These are phyloP conservation scores for Raffaelea albimanens DNA, from an alignment of 2,329 filamentous ascomycete species.

Conservation along the genomic window DNA sequence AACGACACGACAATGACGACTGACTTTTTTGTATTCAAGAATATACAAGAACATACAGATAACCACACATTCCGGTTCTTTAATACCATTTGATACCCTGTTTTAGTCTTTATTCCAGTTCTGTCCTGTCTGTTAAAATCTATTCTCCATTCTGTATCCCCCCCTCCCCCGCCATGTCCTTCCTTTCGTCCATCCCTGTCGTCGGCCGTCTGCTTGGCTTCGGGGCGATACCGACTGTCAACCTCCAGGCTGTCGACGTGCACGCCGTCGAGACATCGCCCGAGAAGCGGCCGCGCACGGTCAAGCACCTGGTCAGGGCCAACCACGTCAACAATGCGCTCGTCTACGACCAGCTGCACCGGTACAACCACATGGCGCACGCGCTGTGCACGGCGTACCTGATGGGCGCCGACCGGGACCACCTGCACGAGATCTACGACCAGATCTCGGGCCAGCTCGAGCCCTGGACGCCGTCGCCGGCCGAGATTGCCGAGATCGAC, in stretches of 20 bases:
- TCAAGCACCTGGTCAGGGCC: slow-evolving; percentile 84
- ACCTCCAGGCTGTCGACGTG: slow-evolving; percentile 59
- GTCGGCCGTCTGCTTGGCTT: slow-evolving; percentile 18
- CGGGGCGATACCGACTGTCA: slow-evolving; percentile 28
- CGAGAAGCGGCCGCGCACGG: slow-evolving; percentile 68
- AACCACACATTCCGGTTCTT: too few species aligned
- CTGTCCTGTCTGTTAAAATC: background rate
- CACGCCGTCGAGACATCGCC: slow-evolving; percentile 72
- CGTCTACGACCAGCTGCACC: slow-evolving; percentile 60
- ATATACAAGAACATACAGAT: too few species aligned
- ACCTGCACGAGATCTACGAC: slow-evolving; percentile 77
- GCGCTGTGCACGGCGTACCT: slow-evolving; percentile 78
- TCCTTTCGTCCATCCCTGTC: slow-evolving; percentile 16
- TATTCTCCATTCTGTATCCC: background rate
- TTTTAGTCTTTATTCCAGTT: too few species aligned
- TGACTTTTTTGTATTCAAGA: too few species aligned
- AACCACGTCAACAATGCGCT: slow-evolving; percentile 89
- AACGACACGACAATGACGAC: too few species aligned
- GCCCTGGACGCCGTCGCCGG: slow-evolving; percentile 73
- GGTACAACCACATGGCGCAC: slow-evolving; percentile 78
- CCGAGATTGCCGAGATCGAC: slow-evolving; percentile 72
- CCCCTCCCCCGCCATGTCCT: background rate
- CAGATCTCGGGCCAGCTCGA: slow-evolving; percentile 55
- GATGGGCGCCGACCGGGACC: slow-evolving; percentile 62
- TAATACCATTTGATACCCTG: too few species aligned